Percentiles rank a stretch among this genome's conserved stretches.
Evolutionary conservation across 2,329 filamentous ascomycete species (phyloP).

Genomic region (Diaporthe amygdali): DNA sequence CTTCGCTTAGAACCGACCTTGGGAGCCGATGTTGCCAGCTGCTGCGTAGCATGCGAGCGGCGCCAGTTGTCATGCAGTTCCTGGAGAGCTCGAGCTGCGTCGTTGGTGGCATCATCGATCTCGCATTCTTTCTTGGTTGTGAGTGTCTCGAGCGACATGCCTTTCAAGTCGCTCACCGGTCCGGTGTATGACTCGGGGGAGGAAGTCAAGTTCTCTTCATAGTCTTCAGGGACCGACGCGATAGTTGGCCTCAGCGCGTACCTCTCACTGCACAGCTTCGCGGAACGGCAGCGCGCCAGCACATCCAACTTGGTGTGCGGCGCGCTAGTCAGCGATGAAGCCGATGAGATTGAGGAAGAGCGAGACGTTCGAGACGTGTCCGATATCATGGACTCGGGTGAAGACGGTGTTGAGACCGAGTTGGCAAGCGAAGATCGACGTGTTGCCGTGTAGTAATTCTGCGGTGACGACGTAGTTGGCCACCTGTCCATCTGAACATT

Average conservation of each 20-base stretch:
- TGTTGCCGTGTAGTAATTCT: constrained; percentile 48
- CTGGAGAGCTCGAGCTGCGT: constrained; percentile 64
- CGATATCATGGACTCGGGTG: constrained; percentile 71
- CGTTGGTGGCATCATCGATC: constrained; percentile 54
- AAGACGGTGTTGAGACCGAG: constrained; percentile 67
- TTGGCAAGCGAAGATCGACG: constrained; percentile 69
- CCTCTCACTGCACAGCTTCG: constrained; percentile 63
- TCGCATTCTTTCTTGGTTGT: constrained; percentile 52
- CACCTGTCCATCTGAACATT: constrained; percentile 57
- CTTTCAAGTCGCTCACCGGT: constrained; percentile 53
- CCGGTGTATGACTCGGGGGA: constrained; percentile 64
- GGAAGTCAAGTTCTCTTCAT: constrained; percentile 55
- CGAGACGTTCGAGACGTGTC: constrained; percentile 66
- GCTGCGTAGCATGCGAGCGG: constrained; percentile 32
- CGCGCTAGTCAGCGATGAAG: constrained; percentile 66
- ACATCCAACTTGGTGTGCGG: constrained; percentile 62
- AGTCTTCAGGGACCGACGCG: constrained; percentile 63
- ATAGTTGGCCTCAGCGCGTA: constrained; percentile 57
- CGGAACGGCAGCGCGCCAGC: constrained; percentile 67
- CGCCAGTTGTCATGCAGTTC: constrained; percentile 62
- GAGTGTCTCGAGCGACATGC: constrained; percentile 54
- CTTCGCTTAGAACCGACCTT: constrained; percentile 61
- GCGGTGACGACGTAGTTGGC: constrained; percentile 58
- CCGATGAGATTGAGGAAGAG: constrained; percentile 69
- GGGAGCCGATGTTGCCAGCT: constrained; percentile 41